phyloP scores from a whole-genome alignment of 805 yeast genomes.

The Candida ovalis region DNA sequence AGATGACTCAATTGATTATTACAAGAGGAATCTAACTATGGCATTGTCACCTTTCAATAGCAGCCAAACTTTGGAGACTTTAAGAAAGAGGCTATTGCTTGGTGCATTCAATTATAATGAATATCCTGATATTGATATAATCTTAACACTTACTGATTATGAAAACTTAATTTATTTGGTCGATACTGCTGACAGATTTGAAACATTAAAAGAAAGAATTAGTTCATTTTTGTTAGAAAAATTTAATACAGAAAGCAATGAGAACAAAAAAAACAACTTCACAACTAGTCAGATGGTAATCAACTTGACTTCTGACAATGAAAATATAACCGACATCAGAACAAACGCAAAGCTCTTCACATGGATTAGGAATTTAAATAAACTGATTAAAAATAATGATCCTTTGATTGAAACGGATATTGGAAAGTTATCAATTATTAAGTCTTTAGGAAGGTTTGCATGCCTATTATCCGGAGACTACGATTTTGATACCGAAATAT shows the following conservation, averaged over 20 bases:
- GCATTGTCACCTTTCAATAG: conserved; percentile 6
- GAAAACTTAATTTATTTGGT: conserved; percentile 8
- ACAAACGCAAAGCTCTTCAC: conserved; percentile 4
- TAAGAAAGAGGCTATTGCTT: conserved; percentile 12
- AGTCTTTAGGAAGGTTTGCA: conserved; percentile 39
- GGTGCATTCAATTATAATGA: conserved; percentile 3
- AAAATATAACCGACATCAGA: background rate
- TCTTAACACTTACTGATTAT: conserved; percentile 11
- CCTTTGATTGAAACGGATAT: conserved; percentile 8
- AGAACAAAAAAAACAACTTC: background rate
- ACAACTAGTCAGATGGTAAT: conserved; percentile 5
- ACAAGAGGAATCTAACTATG: background rate
- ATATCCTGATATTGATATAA: conserved; percentile 5
- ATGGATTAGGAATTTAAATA: conserved; percentile 10
- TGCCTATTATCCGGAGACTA: conserved; percentile 39
- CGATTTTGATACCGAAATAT: conserved; percentile 29
- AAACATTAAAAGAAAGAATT: conserved; percentile 2
- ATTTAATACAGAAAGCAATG: background rate
- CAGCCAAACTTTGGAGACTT: conserved; percentile 6
- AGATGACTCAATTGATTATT: background rate
- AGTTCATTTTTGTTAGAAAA: background rate
- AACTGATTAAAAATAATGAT: conserved; percentile 1
- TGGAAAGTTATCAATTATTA: conserved; percentile 28
- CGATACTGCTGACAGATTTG: conserved; percentile 6
- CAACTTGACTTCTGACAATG: conserved; percentile 8